A percentile compares a stretch with the other conserved stretches of the same genome.
phyloP scores from a whole-genome alignment of 1,139 yeast species.

The Suhomyces kunorum region DNA sequence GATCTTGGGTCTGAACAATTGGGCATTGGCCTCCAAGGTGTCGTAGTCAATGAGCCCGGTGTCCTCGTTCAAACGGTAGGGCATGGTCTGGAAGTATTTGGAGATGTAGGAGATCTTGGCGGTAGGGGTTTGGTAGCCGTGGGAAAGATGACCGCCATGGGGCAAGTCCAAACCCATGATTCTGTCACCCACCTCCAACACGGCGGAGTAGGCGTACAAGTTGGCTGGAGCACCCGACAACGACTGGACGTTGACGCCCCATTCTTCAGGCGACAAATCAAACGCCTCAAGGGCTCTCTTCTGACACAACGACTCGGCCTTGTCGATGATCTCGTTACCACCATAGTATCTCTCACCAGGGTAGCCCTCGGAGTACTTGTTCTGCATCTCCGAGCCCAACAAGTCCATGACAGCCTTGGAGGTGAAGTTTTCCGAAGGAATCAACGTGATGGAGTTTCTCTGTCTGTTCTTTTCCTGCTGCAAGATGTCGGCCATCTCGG shows the following conservation, averaged over 20 bases:
- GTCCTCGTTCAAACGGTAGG: slow-evolving; percentile 79
- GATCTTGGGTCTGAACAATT: slow-evolving; percentile 88
- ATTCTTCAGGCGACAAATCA: slow-evolving; percentile 66
- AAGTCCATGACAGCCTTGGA: slow-evolving; percentile 93
- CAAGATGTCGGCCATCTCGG: slow-evolving; percentile 80
- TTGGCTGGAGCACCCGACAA: slow-evolving; percentile 96
- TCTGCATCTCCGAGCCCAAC: slow-evolving; percentile 94
- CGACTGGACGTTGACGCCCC: slow-evolving; percentile 98
- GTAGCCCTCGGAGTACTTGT: slow-evolving; percentile 98
- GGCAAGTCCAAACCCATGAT: slow-evolving; percentile 96
- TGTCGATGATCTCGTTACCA: slow-evolving; percentile 92
- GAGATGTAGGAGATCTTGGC: slow-evolving; percentile 89
- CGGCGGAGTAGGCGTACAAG: slow-evolving; percentile 89
- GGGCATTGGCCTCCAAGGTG: slow-evolving; percentile 78
- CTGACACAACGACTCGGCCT: slow-evolving; percentile 87
- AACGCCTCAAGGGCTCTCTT: slow-evolving; percentile 89
- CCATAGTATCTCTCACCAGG: slow-evolving; percentile 98
- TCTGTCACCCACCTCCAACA: slow-evolving; percentile 88
- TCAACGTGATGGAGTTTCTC: slow-evolving; percentile 84
- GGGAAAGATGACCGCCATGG: slow-evolving; percentile 96
- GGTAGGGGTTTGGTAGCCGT: slow-evolving; percentile 89
- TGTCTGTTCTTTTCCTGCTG: slow-evolving; percentile 78
- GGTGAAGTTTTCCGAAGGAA: slow-evolving; percentile 94
- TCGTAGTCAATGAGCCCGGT: slow-evolving; percentile 95
- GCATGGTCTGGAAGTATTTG: slow-evolving; percentile 96